These are phyloP conservation scores for Neonectria punicea DNA, from an alignment of 2,329 filamentous ascomycete genomes.

Conservation along the genomic window DNA sequence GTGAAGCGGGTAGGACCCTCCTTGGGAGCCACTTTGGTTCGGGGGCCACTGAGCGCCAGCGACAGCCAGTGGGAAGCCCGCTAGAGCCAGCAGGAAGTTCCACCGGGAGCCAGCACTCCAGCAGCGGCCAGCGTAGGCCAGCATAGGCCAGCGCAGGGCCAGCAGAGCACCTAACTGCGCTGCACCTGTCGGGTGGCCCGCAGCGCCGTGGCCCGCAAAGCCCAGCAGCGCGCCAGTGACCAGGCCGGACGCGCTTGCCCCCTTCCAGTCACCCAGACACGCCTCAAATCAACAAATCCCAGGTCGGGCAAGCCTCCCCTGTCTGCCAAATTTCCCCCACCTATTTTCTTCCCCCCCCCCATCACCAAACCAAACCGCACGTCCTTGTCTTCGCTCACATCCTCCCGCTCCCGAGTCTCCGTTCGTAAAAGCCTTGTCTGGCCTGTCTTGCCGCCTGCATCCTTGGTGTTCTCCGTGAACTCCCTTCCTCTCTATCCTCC, in stretches of 20 bases:
- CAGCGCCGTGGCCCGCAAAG: slow-evolving; percentile 21
- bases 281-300: slow-evolving; percentile 55
- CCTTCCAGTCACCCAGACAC: slow-evolving; percentile 46
- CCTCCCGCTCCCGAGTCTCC: slow-evolving; percentile 40
- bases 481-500: slow-evolving; percentile 47
- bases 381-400: slow-evolving; percentile 42
- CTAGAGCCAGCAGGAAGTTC: slow-evolving; percentile 9
- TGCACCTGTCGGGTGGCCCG: slow-evolving; percentile 23
- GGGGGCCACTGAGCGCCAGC: neutral
- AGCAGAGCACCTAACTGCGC: neutral
- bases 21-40: slow-evolving; percentile 16
- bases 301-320: slow-evolving; percentile 47
- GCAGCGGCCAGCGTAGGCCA: slow-evolving; percentile 1
- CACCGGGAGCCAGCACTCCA: neutral
- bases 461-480: slow-evolving; percentile 37
- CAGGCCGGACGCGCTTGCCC: slow-evolving; percentile 48
- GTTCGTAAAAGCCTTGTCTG: slow-evolving; percentile 45
- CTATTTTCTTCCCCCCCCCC: slow-evolving; percentile 52
- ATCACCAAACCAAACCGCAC: slow-evolving; percentile 43
- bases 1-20: slow-evolving; percentile 19
- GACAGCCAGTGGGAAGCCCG: slow-evolving; percentile 13
- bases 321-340: slow-evolving; percentile 60
- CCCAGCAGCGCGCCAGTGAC: slow-evolving; percentile 35
- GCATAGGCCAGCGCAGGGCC: neutral
- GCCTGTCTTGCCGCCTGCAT: slow-evolving; percentile 37